Base-by-base conservation (phyloP, 1,284 basidiomycete species). In the Microbotryum lychnidis-dioicae region DNA sequence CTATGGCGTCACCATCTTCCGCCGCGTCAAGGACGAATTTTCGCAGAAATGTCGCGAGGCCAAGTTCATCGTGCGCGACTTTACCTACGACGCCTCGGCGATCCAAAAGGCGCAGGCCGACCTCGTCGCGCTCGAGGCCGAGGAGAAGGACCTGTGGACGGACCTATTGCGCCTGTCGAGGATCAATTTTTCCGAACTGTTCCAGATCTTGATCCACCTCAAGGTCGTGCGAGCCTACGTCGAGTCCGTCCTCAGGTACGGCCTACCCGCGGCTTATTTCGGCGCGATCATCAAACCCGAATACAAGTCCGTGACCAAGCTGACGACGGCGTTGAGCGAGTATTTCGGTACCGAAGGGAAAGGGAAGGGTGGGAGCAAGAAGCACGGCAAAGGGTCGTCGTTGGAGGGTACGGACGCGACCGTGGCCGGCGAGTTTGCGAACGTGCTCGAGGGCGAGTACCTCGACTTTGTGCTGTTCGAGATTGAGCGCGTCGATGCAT, bases 121-220 rank as follows among this genome's bases (percentile, higher is more conserved):
- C 62, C 78, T 97, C 14, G 83, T 84, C 33, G 80, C 81, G 42
- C 85, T 93, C 2, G 86, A 87, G 68, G 81, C 82, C 9, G 89
- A 91, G 51, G 96, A 98, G 80, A 94, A 91, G 78, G 93, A 99
- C 74, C 85, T 97, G 58, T 98, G 96, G 96, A 91, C 92, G 23
- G 96, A 98, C 73, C 81, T 99, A 3, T 79, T 99, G n/a, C 84
- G 90, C 66, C 77, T 98, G 50, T 85, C 92, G 33, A 82, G 96
- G 64, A 96, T 90, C 63, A 97, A 96, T 78, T 99, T 98, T 75
- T 93, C 91, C 7, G 96, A 99, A 77, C 85, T 93, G 4, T 93
- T 93, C 79, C 91, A 98, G 76, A 82, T 94, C 42, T 81, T 97
- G 21, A 87, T 93, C 1, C 96, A 98, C 73, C 80, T 98, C 66